A percentile compares a stretch with the other conserved stretches of the same genome.
These are phyloP conservation scores for Thoreauomyces humboldtii DNA, from an alignment of 192 early-diverging fungal species.

Conservation along the genomic window DNA sequence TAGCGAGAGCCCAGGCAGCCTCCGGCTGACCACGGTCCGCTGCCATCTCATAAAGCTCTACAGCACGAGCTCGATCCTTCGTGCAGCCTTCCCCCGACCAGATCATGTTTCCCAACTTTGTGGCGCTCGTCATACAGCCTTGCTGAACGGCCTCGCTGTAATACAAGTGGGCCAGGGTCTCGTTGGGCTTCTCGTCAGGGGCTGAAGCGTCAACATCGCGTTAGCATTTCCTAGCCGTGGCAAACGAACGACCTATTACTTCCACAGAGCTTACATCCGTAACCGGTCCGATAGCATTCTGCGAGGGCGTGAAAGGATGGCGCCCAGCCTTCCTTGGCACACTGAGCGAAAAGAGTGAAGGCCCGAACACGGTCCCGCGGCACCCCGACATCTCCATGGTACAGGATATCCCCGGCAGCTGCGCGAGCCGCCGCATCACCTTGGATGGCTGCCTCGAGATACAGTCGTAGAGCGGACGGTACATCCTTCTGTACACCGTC, in stretches of 20 bases:
- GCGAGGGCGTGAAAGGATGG: conserved; percentile 16
- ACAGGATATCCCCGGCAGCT: conserved; percentile 7
- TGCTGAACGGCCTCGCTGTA: conserved; percentile 1
- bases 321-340: conserved; percentile 1
- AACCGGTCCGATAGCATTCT: conserved; percentile 22
- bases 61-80: conserved; percentile 13
- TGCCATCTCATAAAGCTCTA: conserved; percentile 6
- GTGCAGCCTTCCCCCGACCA: conserved; percentile 5
- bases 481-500: conserved; percentile 10
- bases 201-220: not conserved
- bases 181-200: conserved; percentile 16
- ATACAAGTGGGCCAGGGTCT: not conserved
- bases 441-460: conserved; percentile 3
- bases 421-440: conserved; percentile 9
- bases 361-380: conserved; percentile 8
- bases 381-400: conserved; percentile 12
- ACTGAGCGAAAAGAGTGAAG: conserved; percentile 4
- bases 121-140: not conserved
- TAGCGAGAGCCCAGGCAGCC: conserved; percentile 3
- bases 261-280: not conserved
- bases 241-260: not conserved
- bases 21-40: conserved; percentile 1
- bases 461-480: conserved; percentile 1
- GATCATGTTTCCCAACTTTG: not conserved
- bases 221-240: not conserved